Conservation (phyloP, 2,329 filamentous ascomycete species). For the Pyricularia grisea region DNA sequence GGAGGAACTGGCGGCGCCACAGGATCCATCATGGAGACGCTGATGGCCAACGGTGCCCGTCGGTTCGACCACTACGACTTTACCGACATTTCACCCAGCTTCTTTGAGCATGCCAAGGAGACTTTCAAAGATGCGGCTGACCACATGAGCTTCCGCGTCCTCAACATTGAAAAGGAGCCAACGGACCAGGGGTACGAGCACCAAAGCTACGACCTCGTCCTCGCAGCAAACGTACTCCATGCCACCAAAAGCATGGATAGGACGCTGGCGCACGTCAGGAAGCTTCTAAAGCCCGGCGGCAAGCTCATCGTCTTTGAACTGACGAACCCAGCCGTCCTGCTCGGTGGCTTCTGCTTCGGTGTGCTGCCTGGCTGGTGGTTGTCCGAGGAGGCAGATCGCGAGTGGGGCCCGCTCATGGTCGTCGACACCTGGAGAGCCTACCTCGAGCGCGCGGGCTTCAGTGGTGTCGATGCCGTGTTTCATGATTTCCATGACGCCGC, state of each 20-base stretch:
- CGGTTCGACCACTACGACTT: conserved; percentile 13
- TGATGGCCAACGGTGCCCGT: conserved; percentile 11
- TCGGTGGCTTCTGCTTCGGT: neutral
- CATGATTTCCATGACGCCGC: conserved; percentile 4
- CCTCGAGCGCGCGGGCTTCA: conserved; percentile 8
- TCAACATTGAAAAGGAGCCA: conserved; percentile 23
- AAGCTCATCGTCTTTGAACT: conserved; percentile 22
- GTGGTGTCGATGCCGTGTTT: conserved; percentile 4
- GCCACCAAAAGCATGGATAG: conserved; percentile 19
- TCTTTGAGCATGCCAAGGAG: conserved; percentile 22
- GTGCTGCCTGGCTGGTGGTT: conserved; percentile 20
- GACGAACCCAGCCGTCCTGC: neutral
- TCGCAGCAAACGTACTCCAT: conserved; percentile 28
- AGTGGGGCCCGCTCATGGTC: conserved; percentile 10
- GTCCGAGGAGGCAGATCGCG: conserved; percentile 15
- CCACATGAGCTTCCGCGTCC: conserved; percentile 18
- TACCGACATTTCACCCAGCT: conserved; percentile 13
- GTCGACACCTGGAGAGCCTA: conserved; percentile 9
- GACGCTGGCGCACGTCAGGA: conserved; percentile 21
- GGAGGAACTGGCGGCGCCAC: conserved; percentile 14
- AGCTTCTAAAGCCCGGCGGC: conserved; percentile 27
- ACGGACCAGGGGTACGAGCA: conserved; percentile 22
- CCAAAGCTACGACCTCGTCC: conserved; percentile 23
- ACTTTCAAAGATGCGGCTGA: conserved; percentile 14
- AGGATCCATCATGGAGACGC: conserved; percentile 11